Conservation (phyloP, 306 rosid genomes). For the Alnus glutinosa region DNA sequence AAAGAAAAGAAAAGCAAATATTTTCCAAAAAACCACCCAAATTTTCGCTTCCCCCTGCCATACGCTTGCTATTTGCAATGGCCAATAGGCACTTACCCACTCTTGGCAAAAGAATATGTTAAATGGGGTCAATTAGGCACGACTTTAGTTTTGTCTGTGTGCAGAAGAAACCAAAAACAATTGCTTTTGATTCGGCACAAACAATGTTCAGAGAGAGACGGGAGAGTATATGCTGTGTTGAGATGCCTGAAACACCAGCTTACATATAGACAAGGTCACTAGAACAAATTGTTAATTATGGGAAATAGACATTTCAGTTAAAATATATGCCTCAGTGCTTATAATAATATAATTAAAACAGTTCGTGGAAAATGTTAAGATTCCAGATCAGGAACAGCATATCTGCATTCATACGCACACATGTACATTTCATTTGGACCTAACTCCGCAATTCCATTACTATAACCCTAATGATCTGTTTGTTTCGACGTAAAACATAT, state of each 20-base stretch:
- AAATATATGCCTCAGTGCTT: conserved; percentile 6
- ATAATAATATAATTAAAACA: conserved; percentile 15
- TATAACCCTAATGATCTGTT: neutral
- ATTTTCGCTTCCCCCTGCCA: neutral
- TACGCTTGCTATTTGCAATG: neutral
- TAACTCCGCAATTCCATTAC: neutral
- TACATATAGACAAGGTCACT: conserved; percentile 56
- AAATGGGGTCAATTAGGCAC: neutral
- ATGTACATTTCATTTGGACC: conserved; percentile 13
- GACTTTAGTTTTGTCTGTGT: conserved; percentile 7
- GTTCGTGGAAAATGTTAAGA: conserved; percentile 5
- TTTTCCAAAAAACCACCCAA: neutral
- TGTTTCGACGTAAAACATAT: no score
- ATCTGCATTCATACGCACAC: neutral
- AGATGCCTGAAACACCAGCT: conserved; percentile 49
- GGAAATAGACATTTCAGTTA: conserved; percentile 35
- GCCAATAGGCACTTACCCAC: neutral
- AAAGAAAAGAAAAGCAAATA: neutral
- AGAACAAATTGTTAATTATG: conserved; percentile 12
- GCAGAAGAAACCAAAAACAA: conserved; percentile 27
- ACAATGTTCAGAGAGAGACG: conserved; percentile 18
- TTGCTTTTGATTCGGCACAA: neutral
- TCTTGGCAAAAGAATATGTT: neutral
- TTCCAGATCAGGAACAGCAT: neutral
- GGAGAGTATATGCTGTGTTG: conserved; percentile 45